These are phyloP conservation scores for Physcomitrellopsis africana DNA, from an alignment of 225 moss, liverwort and hornwort genomes.

Conservation along the genomic window DNA sequence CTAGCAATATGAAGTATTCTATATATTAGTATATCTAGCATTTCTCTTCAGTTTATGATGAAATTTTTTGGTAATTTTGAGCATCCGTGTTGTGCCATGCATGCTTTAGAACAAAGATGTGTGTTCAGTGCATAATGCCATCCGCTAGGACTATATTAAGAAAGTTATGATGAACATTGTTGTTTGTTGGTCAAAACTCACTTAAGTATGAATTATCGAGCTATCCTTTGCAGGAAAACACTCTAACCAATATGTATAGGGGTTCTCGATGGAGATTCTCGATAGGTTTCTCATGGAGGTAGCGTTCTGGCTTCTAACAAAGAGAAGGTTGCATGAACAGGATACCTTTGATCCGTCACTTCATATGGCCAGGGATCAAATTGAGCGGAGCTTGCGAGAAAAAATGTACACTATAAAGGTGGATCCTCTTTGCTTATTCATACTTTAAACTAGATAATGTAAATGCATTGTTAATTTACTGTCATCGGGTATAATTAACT, in stretches of 20 bases:
- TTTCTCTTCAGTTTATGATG: conserved; percentile 12
- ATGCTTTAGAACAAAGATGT: conserved; percentile 18
- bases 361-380: conserved; percentile 92
- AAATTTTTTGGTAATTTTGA: conserved; percentile 21
- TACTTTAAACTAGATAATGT: background rate
- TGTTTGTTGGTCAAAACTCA: conserved; percentile 2
- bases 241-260: conserved; percentile 18
- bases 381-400: conserved; percentile 85
- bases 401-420: conserved; percentile 97
- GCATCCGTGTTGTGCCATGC: conserved; percentile 8
- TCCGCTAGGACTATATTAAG: conserved; percentile 18
- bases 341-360: conserved; percentile 95
- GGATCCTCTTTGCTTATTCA: conserved; percentile 18
- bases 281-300: conserved; percentile 18
- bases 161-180: conserved; percentile 12
- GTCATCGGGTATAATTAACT: background rate
- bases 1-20: conserved; percentile 3
- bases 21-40: conserved; percentile 5
- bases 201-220: conserved; percentile 4
- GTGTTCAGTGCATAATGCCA: conserved; percentile 7
- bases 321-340: conserved; percentile 41
- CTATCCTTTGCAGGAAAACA: conserved; percentile 2
- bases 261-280: background rate
- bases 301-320: conserved; percentile 26
- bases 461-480: conserved; percentile 3